Evolutionary conservation across 2,329 filamentous ascomycete genomes (phyloP).

Genomic region (Pseudophaeomoniella oleicola): DNA sequence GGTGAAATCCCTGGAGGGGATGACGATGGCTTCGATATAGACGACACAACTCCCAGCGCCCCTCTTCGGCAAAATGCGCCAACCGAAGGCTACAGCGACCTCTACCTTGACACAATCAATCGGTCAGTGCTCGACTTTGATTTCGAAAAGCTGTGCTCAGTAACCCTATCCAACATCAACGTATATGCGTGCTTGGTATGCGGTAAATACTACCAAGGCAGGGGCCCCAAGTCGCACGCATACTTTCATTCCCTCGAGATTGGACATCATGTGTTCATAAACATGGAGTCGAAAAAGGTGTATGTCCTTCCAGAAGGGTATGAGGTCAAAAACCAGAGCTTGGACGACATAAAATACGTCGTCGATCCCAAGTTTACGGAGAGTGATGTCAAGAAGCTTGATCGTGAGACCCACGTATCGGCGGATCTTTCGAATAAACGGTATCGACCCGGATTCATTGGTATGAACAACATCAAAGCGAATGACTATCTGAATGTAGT

Average conservation of each 20-base stretch:
- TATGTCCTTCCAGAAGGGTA: conserved; percentile 93
- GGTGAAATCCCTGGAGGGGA: conserved; percentile 19
- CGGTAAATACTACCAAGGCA: conserved; percentile 93
- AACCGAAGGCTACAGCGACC: conserved; percentile 77
- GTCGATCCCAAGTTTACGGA: conserved; percentile 78
- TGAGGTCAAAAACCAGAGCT: conserved; percentile 82
- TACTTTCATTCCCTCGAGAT: conserved; percentile 96
- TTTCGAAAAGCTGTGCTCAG: conserved; percentile 95
- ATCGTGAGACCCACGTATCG: conserved; percentile 43
- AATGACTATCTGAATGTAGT: conserved; percentile 98
- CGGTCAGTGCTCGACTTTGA: conserved; percentile 90
- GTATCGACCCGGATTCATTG: conserved; percentile 84
- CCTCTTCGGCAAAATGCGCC: conserved; percentile 57
- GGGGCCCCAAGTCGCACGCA: conserved; percentile 85
- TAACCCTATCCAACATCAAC: conserved; percentile 95
- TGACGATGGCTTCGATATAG: conserved; percentile 20
- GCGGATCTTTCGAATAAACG: conserved; percentile 71
- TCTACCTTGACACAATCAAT: conserved; percentile 96
- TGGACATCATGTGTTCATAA: conserved; percentile 94
- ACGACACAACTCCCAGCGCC: conserved; percentile 19
- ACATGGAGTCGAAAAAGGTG: conserved; percentile 84
- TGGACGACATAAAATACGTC: conserved; percentile 97
- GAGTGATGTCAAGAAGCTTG: conserved; percentile 65
- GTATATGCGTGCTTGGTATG: conserved; percentile 96
- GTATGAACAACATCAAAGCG: conserved; percentile 99